Conservation (phyloP, 225 moss, liverwort and hornwort species). For the Lunularia cruciata region DNA sequence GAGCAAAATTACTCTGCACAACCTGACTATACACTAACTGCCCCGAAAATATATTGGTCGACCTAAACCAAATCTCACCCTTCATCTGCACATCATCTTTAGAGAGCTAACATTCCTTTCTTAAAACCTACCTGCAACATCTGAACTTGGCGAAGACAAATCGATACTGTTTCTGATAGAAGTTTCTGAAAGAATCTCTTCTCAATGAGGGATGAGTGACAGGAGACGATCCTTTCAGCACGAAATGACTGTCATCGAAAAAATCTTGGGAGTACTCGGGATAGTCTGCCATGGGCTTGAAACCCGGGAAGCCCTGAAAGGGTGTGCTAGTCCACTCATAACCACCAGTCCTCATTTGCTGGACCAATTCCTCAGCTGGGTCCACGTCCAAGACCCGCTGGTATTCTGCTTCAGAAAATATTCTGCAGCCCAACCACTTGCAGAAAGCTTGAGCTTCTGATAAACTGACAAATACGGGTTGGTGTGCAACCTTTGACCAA, state of each 20-base stretch:
- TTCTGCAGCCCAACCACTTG: constrained; percentile 53
- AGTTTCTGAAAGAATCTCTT: constrained; percentile 72
- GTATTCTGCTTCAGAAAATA: constrained; percentile 81
- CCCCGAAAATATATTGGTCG: no score
- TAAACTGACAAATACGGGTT: constrained; percentile 72
- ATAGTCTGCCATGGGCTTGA: constrained; percentile 59
- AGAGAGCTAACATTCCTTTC: no score
- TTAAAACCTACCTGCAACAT: constrained; percentile 43
- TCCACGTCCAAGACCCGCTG: constrained; percentile 42
- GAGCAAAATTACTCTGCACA: no score
- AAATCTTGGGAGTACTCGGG: constrained; percentile 68
- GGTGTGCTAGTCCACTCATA: constrained; percentile 78
- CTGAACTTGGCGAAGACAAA: constrained; percentile 78
- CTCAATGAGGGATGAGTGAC: constrained; percentile 61
- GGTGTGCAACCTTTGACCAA: constrained; percentile 55
- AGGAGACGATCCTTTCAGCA: constrained; percentile 72
- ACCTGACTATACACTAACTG: no score
- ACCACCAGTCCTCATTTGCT: constrained; percentile 49
- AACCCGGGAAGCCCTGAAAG: constrained; percentile 65
- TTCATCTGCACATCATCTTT: no score
- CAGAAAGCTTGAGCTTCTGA: constrained; percentile 86
- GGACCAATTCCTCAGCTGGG: constrained; percentile 33
- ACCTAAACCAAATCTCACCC: no score
- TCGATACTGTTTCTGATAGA: constrained; percentile 75
- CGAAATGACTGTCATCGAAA: constrained; percentile 66